Base-by-base conservation (phyloP, 2,329 filamentous ascomycete species). In the Aureobasidium leucospermi region DNA sequence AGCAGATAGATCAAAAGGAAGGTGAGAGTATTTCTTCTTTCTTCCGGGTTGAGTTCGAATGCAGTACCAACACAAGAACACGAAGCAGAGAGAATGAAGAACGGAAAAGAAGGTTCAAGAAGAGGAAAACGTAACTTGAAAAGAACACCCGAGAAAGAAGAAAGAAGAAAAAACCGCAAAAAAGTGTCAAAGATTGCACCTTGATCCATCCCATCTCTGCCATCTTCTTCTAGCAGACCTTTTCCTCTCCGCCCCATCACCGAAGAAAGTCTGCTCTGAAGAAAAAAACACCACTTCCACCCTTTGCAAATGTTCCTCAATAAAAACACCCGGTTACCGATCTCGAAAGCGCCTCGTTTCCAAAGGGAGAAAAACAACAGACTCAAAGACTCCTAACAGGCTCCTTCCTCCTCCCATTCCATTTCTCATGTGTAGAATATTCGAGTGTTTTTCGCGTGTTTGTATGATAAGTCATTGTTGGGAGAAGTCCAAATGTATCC, bases 271-370 rank as follows among this genome's bases (percentile, higher is more conserved):
- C 32, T 49, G 34, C 11, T 15, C 1, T 23, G 23, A 29, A 46
- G 32, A 32, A 16, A 7, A 36, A 46, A 45, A 58, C 34, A 16
- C 16, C 34, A 23, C 45, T 38, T 49, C 36, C 43, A 9, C 31
- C 7, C 55, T 45, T 58, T 51, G 32, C 42, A 42, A 39, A 39
- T 58, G 32, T 48, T 16, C 43, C 55, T 58, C 55, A 39, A 58
- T 19, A 16, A 31, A 31, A 41, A 31, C 23, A 4, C 48, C 32
- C 32, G n/a, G 19, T 31, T 49, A 31, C 55, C 34, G 42, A 58
- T 49, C 23, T 53, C 39, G 55, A 58, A 48, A 58, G 55, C 55
- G 55, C 55, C 55, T 47, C 42, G 34, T 48, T 58, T 58, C 34
- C 55, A 38, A 56, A 23, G 42, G 31, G 38, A 55, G 51, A 55